Evolutionary conservation across 192 early-diverging fungal genomes (phyloP).

Genomic region (Backusella westeae): DNA sequence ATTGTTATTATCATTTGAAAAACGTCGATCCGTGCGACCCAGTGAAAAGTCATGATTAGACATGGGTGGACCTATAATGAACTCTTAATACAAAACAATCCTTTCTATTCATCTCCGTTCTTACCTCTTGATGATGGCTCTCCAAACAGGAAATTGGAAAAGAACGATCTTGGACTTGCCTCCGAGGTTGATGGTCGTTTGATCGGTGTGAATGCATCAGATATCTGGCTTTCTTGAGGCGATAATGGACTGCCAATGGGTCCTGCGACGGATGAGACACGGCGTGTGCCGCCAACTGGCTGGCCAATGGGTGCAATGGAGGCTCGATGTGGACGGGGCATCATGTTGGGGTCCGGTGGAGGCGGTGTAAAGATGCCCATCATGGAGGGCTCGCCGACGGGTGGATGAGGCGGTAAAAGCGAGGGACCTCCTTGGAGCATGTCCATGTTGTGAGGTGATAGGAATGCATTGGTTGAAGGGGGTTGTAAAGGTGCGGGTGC

Average conservation of each 20-base stretch:
- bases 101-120: no score
- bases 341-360: neutral
- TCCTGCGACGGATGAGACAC: slow-evolving; percentile 9
- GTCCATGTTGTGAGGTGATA: neutral
- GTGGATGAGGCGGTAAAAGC: neutral
- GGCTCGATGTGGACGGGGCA: neutral
- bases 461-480: neutral
- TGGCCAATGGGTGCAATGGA: slow-evolving; percentile 12
- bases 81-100: neutral
- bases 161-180: slow-evolving; percentile 9
- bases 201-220: neutral
- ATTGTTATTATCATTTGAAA: neutral
- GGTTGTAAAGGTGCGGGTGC: neutral
- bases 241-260: slow-evolving; percentile 13
- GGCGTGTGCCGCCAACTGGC: neutral
- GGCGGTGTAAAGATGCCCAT: neutral
- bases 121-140: neutral
- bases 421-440: neutral
- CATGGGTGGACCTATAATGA: neutral
- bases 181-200: neutral
- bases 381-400: neutral
- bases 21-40: neutral
- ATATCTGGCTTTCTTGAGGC: neutral
- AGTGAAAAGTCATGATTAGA: neutral
- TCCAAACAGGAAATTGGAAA: slow-evolving; percentile 31